phyloP scores from a whole-genome alignment of 2,329 filamentous ascomycete genomes.

The Ceratocystis albifundus region DNA sequence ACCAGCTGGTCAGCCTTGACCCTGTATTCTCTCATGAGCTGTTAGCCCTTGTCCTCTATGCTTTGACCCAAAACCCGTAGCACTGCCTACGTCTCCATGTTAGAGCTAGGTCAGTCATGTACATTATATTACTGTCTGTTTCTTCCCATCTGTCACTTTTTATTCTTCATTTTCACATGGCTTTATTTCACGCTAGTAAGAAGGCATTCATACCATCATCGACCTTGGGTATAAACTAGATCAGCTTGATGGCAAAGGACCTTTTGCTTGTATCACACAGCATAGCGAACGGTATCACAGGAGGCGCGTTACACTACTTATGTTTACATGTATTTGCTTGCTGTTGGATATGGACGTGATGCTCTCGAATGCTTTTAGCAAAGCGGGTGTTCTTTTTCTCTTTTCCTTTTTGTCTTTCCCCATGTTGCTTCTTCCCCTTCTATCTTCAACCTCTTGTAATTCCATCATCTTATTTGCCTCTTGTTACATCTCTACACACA shows the following conservation, averaged over 20 bases:
- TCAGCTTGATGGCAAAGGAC: neutral
- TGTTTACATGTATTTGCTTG: neutral
- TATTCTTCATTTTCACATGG: neutral
- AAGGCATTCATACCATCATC: neutral
- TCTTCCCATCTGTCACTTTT: neutral
- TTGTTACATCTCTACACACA: neutral
- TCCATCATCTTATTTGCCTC: neutral
- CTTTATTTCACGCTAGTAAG: neutral
- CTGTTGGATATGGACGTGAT: neutral
- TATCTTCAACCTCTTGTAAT: neutral
- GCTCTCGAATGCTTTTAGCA: neutral
- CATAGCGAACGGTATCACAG: neutral
- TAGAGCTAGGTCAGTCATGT: conserved; percentile 19
- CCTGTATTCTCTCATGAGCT: neutral
- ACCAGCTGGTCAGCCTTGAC: neutral
- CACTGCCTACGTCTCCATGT: neutral
- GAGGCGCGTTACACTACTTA: neutral
- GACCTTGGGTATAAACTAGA: neutral
- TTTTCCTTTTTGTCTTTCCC: neutral
- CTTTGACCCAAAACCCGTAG: neutral
- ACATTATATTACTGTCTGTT: conserved; percentile 13
- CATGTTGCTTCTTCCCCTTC: neutral
- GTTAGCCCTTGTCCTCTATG: neutral
- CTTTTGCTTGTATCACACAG: neutral
- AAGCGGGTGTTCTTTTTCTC: neutral